A percentile compares a stretch with the other conserved stretches of the same genome.
Evolutionary conservation across 1,284 basidiomycete genomes (phyloP).

Genomic region (Sanghuangporus weigelae): DNA sequence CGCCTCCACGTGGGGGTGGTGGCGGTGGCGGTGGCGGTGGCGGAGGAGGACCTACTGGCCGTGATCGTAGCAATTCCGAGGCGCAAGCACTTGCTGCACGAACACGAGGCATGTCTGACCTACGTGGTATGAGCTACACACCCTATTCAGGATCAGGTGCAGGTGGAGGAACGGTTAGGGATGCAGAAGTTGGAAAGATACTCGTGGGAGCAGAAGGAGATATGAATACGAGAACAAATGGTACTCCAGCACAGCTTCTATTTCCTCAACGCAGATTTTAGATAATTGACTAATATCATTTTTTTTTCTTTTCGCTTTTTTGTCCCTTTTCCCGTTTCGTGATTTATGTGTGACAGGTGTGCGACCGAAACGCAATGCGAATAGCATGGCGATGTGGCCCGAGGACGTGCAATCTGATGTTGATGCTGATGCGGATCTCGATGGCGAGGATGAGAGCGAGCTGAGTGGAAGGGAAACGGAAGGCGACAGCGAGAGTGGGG

Average conservation of each 20-base stretch:
- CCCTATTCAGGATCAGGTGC: constrained; percentile 2
- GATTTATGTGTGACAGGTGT: neutral
- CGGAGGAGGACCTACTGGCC: constrained; percentile 33
- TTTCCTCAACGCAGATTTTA: constrained; percentile 1
- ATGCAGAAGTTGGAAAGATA: neutral
- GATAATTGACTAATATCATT: constrained; percentile 4
- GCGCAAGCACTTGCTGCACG: constrained; percentile 31
- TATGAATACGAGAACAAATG: constrained; percentile 4
- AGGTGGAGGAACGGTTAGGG: neutral
- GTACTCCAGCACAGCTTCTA: constrained; percentile 5
- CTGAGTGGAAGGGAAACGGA: neutral
- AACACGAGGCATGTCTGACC: constrained; percentile 45
- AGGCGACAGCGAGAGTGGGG: neutral
- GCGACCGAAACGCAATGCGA: neutral
- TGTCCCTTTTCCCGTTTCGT: neutral
- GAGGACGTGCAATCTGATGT: neutral
- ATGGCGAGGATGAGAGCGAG: neutral
- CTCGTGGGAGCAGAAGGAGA: neutral
- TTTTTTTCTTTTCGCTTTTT: neutral
- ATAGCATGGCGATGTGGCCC: neutral
- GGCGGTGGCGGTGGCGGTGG: constrained; percentile 28
- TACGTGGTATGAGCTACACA: constrained; percentile 22
- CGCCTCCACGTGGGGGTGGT: constrained; percentile 31
- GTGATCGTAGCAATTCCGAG: constrained; percentile 30
- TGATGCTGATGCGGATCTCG: neutral